phyloP scores from a whole-genome alignment of 23 red algal genomes.

The Chondrus crispus region DNA sequence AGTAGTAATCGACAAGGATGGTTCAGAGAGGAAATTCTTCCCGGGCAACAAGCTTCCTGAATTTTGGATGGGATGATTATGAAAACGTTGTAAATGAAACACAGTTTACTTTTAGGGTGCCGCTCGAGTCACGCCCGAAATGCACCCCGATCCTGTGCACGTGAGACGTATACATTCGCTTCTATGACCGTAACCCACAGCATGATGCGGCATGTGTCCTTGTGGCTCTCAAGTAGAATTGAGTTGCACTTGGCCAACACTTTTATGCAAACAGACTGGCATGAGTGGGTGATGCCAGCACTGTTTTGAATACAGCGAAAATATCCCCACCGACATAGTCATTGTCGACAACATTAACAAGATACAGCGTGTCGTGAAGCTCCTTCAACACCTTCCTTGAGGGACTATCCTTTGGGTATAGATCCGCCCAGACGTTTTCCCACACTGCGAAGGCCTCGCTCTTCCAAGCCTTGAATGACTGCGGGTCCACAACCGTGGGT shows the following conservation, averaged over 20 bases:
- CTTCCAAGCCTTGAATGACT: slow-evolving; percentile 90
- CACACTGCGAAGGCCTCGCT: slow-evolving; percentile 97
- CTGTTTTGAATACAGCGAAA: slow-evolving; percentile 73
- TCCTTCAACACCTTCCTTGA: slow-evolving; percentile 58
- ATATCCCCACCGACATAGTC: slow-evolving; percentile 97
- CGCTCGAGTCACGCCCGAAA: too few species aligned
- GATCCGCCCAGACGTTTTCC: slow-evolving; percentile 71
- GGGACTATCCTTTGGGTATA: slow-evolving; percentile 53
- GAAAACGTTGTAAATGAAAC: neutral
- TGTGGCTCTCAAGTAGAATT: too few species aligned
- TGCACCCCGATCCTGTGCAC: too few species aligned
- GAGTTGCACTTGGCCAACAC: too few species aligned
- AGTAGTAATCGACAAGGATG: slow-evolving; percentile 81
- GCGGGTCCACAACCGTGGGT: slow-evolving; percentile 89
- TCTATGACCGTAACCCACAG: too few species aligned
- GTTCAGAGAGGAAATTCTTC: slow-evolving; percentile 65
- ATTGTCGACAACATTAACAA: slow-evolving; percentile 97
- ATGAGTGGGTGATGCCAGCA: too few species aligned
- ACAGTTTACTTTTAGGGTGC: too few species aligned
- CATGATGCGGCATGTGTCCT: too few species aligned
- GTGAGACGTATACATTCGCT: too few species aligned
- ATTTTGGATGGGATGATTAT: slow-evolving; percentile 59
- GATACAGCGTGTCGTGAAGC: slow-evolving; percentile 79
- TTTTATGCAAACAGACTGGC: too few species aligned
- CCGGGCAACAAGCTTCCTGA: slow-evolving; percentile 75